These are phyloP conservation scores for Coniochaeta hoffmannii DNA, from an alignment of 2,329 filamentous ascomycete species.

Conservation along the genomic window DNA sequence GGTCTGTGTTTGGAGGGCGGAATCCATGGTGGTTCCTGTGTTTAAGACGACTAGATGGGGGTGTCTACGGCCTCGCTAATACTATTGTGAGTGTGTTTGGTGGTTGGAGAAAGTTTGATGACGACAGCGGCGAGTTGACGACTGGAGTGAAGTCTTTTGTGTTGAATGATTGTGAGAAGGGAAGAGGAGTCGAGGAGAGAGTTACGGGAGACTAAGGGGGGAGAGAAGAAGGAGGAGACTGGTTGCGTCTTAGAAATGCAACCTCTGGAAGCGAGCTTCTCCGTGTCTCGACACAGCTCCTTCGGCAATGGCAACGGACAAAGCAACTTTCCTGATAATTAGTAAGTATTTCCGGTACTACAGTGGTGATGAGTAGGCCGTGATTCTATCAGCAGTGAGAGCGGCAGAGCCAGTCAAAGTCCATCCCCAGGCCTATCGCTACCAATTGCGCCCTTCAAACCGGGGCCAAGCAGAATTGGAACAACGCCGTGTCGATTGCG, in stretches of 20 bases:
- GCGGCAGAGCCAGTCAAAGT: background rate
- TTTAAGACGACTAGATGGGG: too few relatives aligned
- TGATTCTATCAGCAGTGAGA: background rate
- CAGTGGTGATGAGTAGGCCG: background rate
- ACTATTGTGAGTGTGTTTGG: background rate
- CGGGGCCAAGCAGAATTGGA: background rate
- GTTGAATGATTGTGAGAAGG: background rate
- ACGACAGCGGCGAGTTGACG: background rate
- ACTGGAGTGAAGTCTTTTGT: background rate
- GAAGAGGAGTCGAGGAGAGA: background rate
- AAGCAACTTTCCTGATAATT: background rate
- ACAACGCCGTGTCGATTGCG: background rate
- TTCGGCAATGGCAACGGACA: background rate
- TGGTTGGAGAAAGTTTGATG: background rate
- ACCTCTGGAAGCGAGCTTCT: background rate
- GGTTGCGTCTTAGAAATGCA: constrained; percentile 1
- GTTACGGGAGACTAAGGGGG: background rate
- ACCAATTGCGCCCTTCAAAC: background rate
- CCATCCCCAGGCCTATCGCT: background rate
- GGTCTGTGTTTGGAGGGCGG: constrained; percentile 24
- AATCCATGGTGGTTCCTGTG: constrained; percentile 15
- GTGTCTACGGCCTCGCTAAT: too few relatives aligned
- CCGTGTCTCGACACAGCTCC: background rate
- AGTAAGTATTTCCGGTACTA: background rate
- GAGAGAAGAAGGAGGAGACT: background rate